These are phyloP conservation scores for Pulveroboletus ravenelii DNA, from an alignment of 768 basidiomycete species.

Conservation along the genomic window DNA sequence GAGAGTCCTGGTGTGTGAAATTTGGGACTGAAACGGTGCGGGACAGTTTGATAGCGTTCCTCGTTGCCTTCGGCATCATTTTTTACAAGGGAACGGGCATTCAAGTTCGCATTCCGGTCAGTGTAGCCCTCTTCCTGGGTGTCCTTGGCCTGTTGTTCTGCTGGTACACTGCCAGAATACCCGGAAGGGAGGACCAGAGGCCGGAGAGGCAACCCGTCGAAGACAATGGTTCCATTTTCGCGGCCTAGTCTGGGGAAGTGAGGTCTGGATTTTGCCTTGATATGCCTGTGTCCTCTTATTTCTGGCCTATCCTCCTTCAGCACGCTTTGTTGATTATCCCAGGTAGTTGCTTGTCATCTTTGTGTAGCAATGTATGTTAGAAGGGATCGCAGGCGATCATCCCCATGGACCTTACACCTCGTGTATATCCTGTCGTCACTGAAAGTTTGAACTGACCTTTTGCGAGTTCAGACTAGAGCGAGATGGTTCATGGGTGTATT, in stretches of 20 bases:
- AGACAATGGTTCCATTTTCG: background rate
- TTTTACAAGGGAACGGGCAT: slow-evolving; percentile 27
- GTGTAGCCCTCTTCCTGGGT: slow-evolving; percentile 20
- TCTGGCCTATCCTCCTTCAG: background rate
- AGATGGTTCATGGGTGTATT: too few species aligned
- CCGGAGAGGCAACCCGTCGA: background rate
- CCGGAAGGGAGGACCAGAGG: slow-evolving; percentile 12
- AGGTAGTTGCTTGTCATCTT: background rate
- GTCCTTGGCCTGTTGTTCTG: slow-evolving; percentile 28
- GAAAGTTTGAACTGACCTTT: too few species aligned
- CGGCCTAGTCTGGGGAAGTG: slow-evolving; percentile 1
- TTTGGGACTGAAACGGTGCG: background rate
- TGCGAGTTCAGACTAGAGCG: too few species aligned
- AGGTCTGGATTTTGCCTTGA: background rate
- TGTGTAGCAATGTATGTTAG: too few species aligned
- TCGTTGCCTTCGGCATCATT: slow-evolving; percentile 26
- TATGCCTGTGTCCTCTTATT: background rate
- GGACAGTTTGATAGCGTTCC: slow-evolving; percentile 33
- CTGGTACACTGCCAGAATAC: slow-evolving; percentile 21
- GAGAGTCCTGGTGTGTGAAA: background rate
- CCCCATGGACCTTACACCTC: too few species aligned
- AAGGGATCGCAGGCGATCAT: too few species aligned
- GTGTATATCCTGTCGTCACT: too few species aligned
- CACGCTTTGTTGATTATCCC: background rate
- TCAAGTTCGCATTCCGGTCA: slow-evolving; percentile 26